Evolutionary conservation across 73 alveolate species (phyloP).

Genomic region (Paramecium biaurelia): DNA sequence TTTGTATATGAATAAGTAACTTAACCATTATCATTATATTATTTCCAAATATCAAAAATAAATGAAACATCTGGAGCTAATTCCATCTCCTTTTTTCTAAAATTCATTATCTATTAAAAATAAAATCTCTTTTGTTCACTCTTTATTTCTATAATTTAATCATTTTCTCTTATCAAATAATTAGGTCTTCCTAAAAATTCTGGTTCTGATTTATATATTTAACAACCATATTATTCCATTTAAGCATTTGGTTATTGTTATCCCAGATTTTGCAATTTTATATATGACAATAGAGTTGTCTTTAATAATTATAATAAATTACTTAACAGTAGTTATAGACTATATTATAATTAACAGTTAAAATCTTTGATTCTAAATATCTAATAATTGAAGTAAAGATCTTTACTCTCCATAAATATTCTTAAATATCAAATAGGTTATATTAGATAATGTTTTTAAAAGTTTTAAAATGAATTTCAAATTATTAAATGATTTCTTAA

Average conservation of each 20-base stretch:
- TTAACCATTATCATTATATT: background rate
- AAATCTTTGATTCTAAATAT: background rate
- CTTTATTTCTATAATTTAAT: background rate
- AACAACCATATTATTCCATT: background rate
- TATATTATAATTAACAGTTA: background rate
- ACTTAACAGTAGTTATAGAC: background rate
- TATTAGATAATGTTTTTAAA: background rate
- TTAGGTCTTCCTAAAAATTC: constrained; percentile 37
- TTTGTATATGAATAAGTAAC: background rate
- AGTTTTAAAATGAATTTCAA: constrained; percentile 5
- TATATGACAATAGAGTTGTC: background rate
- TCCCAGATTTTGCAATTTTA: background rate
- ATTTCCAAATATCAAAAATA: background rate
- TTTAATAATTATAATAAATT: background rate
- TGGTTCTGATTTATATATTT: background rate
- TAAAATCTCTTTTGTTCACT: background rate
- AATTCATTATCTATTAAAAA: background rate
- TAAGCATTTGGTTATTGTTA: background rate
- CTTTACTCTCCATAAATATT: constrained; percentile 33
- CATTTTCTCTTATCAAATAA: background rate
- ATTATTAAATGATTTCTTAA: background rate
- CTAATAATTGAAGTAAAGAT: background rate
- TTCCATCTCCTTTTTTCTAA: background rate
- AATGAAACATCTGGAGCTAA: background rate
- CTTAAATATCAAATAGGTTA: background rate